Evolutionary conservation across 331 rosid genomes (phyloP).

Genomic region (Acacia pycnantha): DNA sequence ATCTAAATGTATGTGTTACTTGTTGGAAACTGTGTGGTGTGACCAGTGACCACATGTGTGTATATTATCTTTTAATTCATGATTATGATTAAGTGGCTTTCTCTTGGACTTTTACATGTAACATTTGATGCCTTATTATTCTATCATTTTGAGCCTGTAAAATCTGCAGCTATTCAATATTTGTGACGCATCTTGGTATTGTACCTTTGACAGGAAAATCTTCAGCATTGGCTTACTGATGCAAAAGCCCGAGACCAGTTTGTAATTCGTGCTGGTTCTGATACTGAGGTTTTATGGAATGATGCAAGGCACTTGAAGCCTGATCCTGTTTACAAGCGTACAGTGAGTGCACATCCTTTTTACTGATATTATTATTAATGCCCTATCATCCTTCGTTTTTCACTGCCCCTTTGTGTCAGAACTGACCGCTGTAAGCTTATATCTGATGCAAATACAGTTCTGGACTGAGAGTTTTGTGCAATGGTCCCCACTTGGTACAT

Average conservation of each 20-base stretch:
- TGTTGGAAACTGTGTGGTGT: not conserved
- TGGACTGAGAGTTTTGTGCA: slow-evolving; percentile 95
- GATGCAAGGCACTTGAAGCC: slow-evolving; percentile 84
- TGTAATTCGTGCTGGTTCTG: slow-evolving; percentile 85
- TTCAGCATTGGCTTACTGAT: slow-evolving; percentile 92
- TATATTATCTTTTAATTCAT: not conserved
- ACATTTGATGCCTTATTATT: not conserved
- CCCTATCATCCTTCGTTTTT: not conserved
- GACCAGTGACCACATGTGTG: not conserved
- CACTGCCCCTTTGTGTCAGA: not conserved
- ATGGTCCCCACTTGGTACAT: slow-evolving; percentile 88
- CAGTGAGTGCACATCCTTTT: slow-evolving; percentile 46
- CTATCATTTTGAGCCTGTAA: not conserved
- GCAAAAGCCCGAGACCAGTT: slow-evolving; percentile 88
- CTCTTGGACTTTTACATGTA: not conserved
- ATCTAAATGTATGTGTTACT: not conserved
- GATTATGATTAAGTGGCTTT: not conserved
- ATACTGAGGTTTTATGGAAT: slow-evolving; percentile 94
- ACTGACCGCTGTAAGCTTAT: slow-evolving; percentile 18
- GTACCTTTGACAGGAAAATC: slow-evolving; percentile 66
- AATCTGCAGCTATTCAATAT: not conserved
- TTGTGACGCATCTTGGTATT: not conserved
- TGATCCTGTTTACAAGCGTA: slow-evolving; percentile 82
- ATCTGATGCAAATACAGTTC: slow-evolving; percentile 51
- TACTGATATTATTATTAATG: slow-evolving; percentile 2